A percentile compares a stretch with the other conserved stretches of the same genome.
phyloP scores from a whole-genome alignment of 805 yeast genomes.

The Starmerella powellii region DNA sequence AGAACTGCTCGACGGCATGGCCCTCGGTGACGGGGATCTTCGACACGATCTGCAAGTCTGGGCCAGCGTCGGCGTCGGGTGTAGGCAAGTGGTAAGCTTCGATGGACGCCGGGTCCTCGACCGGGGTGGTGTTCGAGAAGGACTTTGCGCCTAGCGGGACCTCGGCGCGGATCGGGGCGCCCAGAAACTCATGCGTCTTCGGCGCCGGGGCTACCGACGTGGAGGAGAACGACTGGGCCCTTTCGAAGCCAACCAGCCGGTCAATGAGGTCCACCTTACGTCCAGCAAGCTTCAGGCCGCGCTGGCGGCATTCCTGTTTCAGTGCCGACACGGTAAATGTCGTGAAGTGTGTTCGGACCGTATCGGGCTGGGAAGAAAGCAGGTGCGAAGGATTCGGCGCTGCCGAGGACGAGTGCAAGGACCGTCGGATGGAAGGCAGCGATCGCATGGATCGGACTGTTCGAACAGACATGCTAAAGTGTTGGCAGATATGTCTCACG shows the following conservation, averaged over 20 bases:
- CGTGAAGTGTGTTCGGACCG: slow-evolving; percentile 23
- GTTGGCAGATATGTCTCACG: too few relatives aligned
- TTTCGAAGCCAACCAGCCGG: slow-evolving; percentile 24
- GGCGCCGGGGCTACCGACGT: not conserved
- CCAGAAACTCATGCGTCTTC: not conserved
- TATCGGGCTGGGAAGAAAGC: slow-evolving; percentile 19
- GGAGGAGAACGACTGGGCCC: slow-evolving; percentile 19
- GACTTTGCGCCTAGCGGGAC: slow-evolving; percentile 3
- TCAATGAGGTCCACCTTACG: slow-evolving; percentile 45
- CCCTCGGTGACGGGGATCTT: slow-evolving; percentile 26
- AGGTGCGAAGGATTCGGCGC: slow-evolving; percentile 28
- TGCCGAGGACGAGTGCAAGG: slow-evolving; percentile 23
- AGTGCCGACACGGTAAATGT: slow-evolving; percentile 43
- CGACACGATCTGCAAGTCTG: slow-evolving; percentile 22
- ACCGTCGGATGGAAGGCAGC: slow-evolving; percentile 20
- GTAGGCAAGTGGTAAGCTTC: slow-evolving; percentile 15
- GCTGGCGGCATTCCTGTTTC: slow-evolving; percentile 45
- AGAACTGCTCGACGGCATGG: slow-evolving; percentile 8
- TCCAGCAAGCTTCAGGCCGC: slow-evolving; percentile 54
- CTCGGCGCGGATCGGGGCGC: not conserved
- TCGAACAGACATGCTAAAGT: slow-evolving; percentile 12
- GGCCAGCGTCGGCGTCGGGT: slow-evolving; percentile 24
- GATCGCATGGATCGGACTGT: slow-evolving; percentile 23
- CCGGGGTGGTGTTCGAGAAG: slow-evolving; percentile 14
- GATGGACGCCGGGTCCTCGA: slow-evolving; percentile 3